Evolutionary conservation across 2,329 filamentous ascomycete genomes (phyloP), one percentile per base, ranked within the genome.

Genomic region (Helotiales sp.): DNA sequence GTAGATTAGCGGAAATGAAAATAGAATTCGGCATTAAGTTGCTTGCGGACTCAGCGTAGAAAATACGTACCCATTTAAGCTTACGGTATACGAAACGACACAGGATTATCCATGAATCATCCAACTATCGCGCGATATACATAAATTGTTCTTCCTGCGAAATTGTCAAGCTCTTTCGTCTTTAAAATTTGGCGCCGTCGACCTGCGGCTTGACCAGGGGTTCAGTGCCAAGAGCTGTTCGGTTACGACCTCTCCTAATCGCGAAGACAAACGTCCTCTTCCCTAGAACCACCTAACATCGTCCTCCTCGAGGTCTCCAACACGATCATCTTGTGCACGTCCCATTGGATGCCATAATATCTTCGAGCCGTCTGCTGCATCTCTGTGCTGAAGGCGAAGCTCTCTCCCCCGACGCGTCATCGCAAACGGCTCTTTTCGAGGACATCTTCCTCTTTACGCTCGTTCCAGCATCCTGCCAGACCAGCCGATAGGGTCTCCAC

Each of bases 391-490:
- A 63, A 59, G 60, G 50, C 61, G 52, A 27, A 42, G 58, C 51
- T 30, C 52, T 38, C 29, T 22, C 49, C 29, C 59, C 59, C 49
- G 61, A 67, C 68, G 65, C 67, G 65, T 69, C 64, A 69, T 65
- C 63, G 57, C 64, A 66, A 58, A 54, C 54, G 54, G 60, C 55
- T 60, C 64, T 57, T 57, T 63, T 56, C 52, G 60, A 63, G 69
- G 68, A 67, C 65, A 59, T 63, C 63, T 62, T 67, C 59, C 59
- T 69, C 69, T 64, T 66, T 67, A 62, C 69, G 60, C 66, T 70
- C 68, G 68, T 70, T 70, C 63, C 53, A 62, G 55, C 63, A 54
- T 62, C 55, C 31, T 38, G 42, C n/a, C 56, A 46, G 40, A 52
- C 48, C 54, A 59, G 52, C 46, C 61, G 59, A 67, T 69, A 69